Conservation (phyloP, 164 flowering plant genomes). For the Aristolochia californica region DNA sequence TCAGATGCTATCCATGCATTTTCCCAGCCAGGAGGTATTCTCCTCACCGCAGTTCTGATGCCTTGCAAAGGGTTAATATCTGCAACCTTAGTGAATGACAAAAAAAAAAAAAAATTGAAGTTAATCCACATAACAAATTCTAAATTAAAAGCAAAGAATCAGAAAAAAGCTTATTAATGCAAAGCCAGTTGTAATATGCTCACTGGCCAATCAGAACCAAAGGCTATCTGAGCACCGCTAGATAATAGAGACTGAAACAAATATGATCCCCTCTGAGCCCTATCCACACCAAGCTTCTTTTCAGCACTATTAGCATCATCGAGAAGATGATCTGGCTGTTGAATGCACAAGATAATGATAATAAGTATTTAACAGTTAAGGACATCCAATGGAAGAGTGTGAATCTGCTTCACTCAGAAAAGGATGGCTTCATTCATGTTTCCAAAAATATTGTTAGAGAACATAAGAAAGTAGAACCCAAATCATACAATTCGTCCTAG, state of each 20-base stretch:
- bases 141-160: background rate
- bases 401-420: background rate
- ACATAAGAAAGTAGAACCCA: no score
- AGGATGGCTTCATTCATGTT: no score
- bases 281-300: constrained; percentile 64
- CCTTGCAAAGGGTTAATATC: constrained; percentile 62
- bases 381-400: background rate
- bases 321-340: constrained; percentile 87
- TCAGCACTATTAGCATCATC: constrained; percentile 71
- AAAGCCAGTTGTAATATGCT: constrained; percentile 14
- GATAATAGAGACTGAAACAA: constrained; percentile 56
- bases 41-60: constrained; percentile 59
- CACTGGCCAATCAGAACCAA: constrained; percentile 99
- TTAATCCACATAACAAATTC: background rate
- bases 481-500: no score
- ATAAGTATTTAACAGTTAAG: background rate
- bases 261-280: constrained; percentile 66
- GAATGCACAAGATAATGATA: background rate
- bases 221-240: constrained; percentile 50
- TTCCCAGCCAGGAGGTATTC: constrained; percentile 74
- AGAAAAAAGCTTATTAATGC: background rate
- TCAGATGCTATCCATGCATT: constrained; percentile 71
- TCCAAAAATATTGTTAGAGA: no score
- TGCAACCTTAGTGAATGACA: constrained; percentile 45
- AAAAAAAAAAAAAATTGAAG: background rate